Percentiles rank a stretch among this genome's conserved stretches.
Conservation (phyloP, 2,329 filamentous ascomycete genomes). For the Fusarium abutilonis region DNA sequence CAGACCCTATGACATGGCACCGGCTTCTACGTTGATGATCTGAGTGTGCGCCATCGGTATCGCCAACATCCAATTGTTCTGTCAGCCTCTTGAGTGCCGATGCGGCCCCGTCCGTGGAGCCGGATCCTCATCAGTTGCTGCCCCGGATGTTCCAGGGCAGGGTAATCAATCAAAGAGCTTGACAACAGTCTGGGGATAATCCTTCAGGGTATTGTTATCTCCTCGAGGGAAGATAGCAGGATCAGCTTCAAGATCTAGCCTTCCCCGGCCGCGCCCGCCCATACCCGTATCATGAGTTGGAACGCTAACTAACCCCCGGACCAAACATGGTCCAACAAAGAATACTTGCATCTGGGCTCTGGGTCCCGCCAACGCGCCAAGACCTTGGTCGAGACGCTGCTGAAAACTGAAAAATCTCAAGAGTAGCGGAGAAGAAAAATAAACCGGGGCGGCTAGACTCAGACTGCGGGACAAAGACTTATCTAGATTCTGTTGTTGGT, state of each 20-base stretch:
- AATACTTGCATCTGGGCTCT: conserved; percentile 37
- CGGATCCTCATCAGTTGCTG: conserved; percentile 9
- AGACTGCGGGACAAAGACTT: conserved; percentile 9
- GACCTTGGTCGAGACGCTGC: conserved; percentile 30
- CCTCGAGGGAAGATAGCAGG: conserved; percentile 9
- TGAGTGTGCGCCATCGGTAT: neutral
- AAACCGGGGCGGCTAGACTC: neutral
- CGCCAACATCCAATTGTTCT: neutral
- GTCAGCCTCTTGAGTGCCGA: conserved; percentile 5
- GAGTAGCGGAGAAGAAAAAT: neutral
- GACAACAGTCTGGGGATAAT: neutral
- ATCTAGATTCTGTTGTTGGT: neutral
- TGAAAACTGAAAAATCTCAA: conserved; percentile 10
- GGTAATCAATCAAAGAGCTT: neutral
- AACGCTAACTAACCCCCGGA: conserved; percentile 36
- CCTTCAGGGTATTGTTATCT: neutral
- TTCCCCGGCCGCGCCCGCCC: conserved; percentile 24
- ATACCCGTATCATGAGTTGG: conserved; percentile 29
- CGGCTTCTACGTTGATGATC: neutral
- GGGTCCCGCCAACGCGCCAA: conserved; percentile 22
- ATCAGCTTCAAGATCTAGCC: conserved; percentile 16
- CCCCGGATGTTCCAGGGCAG: conserved; percentile 20
- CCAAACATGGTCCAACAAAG: conserved; percentile 31
- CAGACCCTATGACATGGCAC: conserved; percentile 2
- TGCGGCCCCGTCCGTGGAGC: conserved; percentile 10